Evolutionary conservation across 805 yeast genomes (phyloP), one percentile per base, ranked within the genome.

Genomic region (Kazachstania viticola): DNA sequence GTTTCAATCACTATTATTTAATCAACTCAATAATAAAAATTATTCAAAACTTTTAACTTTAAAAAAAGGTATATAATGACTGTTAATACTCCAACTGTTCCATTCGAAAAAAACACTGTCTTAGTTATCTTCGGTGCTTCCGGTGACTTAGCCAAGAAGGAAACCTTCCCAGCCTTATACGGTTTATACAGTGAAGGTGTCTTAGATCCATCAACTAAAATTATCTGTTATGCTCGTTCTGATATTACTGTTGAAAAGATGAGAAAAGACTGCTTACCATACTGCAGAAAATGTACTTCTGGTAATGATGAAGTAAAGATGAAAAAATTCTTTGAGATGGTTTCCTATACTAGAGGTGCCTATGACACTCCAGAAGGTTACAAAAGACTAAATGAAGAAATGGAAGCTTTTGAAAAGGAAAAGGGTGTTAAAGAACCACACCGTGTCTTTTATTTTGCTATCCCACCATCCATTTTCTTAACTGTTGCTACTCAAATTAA

Each of bases 121-220:
- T 66, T 85, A 45, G 82, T 77, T 21, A 93, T 85, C 19, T 79
- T 85, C 48, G 96, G 96, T 31, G 96, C 96, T 28, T 80, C 94
- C 18, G 96, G 96, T 32, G 95, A 85, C 56, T 66, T 85, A 44
- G 95, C 95, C 34, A 84, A 83, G 64, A 85, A 85, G 75, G 85
- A 87, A 64, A 85, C 95, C 3, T 83, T 81, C 61, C 91, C 91
- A 9, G 87, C 87, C 4, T 60, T 80, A 15, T 79, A 79, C 48
- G 88, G 88, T 9, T 65, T 80, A 25, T 72, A 44, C 61, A 65
- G 80, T 41, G 78, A 85, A 54, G 94, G 93, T 25, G 73, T 72
- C 41, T 65, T 88, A 36, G 81, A 94, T 8, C 49, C 61, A n/a
- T 57, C 75, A 22, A 74, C 79, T 24, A 72, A 73, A 51, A 82